Base-by-base conservation (phyloP, 306 rosid genomes). In the Quercus robur region DNA sequence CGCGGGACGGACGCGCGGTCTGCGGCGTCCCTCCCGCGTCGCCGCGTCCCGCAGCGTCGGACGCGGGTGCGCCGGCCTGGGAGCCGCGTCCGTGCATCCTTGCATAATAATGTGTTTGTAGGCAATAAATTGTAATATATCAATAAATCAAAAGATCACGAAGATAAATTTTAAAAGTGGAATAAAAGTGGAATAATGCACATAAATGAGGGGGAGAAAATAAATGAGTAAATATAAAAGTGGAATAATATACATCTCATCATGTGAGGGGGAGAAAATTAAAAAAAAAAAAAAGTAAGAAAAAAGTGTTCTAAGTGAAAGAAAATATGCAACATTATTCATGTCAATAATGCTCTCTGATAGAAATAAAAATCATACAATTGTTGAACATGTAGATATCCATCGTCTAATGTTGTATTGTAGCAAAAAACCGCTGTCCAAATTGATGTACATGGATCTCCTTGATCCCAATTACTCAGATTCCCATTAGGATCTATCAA, bases 341-440 rank as follows among this genome's bases (percentile, higher is more conserved):
- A 4, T 62, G 23, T 78, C 17, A 15, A 68, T 49, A 4, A 75
- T 56, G 56, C 1, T 68, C 9, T 68, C 41, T 44, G 17, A 3
- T n/a, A 33, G 5, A 19, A 44, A 67, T 13, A 33, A 81, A 59
- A 71, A 28, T 6, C 81, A 44, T 88, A 88, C 92, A 88, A 56
- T 75, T 59, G 77, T 70, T n/a, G 3, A 80, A 88, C 90, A 75
- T 86, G 92, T 6, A 74, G 88, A 88, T 79, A 75, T 75, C 79
- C 86, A 81, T 84, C 92, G 35, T 64, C 67, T 6, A 79, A 54
- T 31, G 82, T 15, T 15, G 2, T 55, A 66, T 77, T 84, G 85
- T 31, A 77, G 92, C 92, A 88, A 33, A 80, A 6, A 84, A 88
- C 81, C 35, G 87, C 88, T 17, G 74, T 88, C 92, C 92, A 88